Percentiles rank a stretch among this genome's conserved stretches.
Evolutionary conservation across 495 filamentous ascomycete genomes (phyloP).

Genomic region (Usnea hakonensis): DNA sequence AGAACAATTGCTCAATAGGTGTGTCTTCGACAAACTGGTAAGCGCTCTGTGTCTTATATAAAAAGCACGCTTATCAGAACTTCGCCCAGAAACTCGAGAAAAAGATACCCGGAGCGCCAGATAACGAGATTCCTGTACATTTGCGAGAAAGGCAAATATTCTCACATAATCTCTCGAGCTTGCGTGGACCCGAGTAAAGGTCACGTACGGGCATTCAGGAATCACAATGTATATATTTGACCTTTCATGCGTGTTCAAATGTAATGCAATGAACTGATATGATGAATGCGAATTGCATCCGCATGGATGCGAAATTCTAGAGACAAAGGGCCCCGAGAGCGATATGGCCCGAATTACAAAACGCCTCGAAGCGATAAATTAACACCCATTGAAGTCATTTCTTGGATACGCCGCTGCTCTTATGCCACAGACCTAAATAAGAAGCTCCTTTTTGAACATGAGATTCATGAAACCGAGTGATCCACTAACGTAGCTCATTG

Average conservation of each 20-base stretch:
- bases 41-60: conserved; percentile 27
- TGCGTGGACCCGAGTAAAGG: conserved; percentile 3
- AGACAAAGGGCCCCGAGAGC: background rate
- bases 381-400: background rate
- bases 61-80: background rate
- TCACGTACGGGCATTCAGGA: background rate
- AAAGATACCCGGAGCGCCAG: conserved; percentile 75
- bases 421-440: background rate
- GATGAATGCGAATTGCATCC: background rate
- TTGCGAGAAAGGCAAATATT: conserved; percentile 71
- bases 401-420: background rate
- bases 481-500: background rate
- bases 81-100: conserved; percentile 72
- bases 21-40: conserved; percentile 93
- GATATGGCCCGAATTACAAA: background rate
- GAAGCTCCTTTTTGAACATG: background rate
- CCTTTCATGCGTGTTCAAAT: background rate
- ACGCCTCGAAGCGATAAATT: conserved; percentile 5
- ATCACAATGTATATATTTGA: conserved; percentile 2
- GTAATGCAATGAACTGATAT: background rate
- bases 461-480: background rate
- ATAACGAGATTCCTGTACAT: conserved; percentile 72
- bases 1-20: conserved; percentile 81
- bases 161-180: conserved; percentile 19
- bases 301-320: background rate